A percentile compares a stretch with the other conserved stretches of the same genome.
Conservation (phyloP, 345 rosid species). For the Acer saccharum region DNA sequence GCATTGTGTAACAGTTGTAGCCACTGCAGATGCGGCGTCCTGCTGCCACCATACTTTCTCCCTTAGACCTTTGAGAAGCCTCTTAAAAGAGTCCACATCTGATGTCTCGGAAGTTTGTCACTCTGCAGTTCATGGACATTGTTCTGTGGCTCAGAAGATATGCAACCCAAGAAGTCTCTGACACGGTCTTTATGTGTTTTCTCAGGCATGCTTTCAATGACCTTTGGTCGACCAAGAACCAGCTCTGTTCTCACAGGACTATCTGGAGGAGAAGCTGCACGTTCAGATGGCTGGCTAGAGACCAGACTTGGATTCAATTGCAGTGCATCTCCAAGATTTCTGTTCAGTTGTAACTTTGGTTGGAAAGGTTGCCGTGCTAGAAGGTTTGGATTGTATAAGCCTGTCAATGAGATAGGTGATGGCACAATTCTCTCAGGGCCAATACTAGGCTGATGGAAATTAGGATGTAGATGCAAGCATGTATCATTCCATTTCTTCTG, state of each 20-base stretch:
- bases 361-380: conserved; percentile 61
- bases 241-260: conserved; percentile 91
- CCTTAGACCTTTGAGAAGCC: conserved; percentile 70
- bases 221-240: conserved; percentile 68
- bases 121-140: conserved; percentile 45
- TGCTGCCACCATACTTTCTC: conserved; percentile 95
- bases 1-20: conserved; percentile 69
- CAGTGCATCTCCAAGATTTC: conserved; percentile 39
- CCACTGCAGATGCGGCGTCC: conserved; percentile 87
- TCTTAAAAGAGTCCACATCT: conserved; percentile 75
- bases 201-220: conserved; percentile 34
- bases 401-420: conserved; percentile 44
- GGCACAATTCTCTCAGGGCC: conserved; percentile 51
- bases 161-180: conserved; percentile 71
- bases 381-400: conserved; percentile 52
- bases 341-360: conserved; percentile 59
- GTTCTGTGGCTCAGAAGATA: conserved; percentile 55
- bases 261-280: conserved; percentile 43
- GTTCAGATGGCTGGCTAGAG: conserved; percentile 34
- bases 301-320: conserved; percentile 35
- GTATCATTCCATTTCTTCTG: conserved; percentile 83
- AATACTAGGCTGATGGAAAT: conserved; percentile 45
- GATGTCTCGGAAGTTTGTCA: conserved; percentile 40
- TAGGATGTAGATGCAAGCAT: conserved; percentile 68
- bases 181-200: conserved; percentile 35